Base-by-base conservation (phyloP, 345 rosid genomes). In the Lepidium didymum region DNA sequence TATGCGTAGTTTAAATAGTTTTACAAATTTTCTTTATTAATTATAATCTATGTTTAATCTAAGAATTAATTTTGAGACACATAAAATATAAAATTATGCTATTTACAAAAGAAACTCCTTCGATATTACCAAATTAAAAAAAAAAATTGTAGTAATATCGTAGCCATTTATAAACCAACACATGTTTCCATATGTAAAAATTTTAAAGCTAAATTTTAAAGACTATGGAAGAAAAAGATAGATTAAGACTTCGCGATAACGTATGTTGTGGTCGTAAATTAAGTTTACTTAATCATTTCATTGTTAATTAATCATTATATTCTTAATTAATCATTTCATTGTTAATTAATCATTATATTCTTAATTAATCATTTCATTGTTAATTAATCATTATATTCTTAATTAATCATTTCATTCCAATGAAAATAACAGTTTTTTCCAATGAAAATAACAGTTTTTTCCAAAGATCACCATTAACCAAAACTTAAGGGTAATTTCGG, bases 221-320 rank as follows among this genome's bases (percentile, higher is more conserved):
- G 67, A 46, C 19, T 11, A 44, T 8, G 33, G 42, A 8, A 35
- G 5, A 47, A 19, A 46, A 18, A 61, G 42, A 21, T 45, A 45
- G 55, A 34, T 19, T 18, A 46, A 18, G 67, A 45, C 43, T 11
- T 18, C n/a, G 47, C 56, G 38, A 31, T n/a, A 43, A 6, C 11
- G 6, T 31, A 18, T 62, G 44, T 34, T 31, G 66, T 62, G 66
- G 45, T 21, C 38, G 47, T 50, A 64, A 64, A 64, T 35, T n/a
- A 63, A 49, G 57, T n/a, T 63, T 49, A 23, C 35, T 25, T 49
- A 63, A 64, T 49, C 57, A 64, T 38, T 50, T 37, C 58, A 64
- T 41, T 37, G 12, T 10, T 10, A 37, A 15, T 6, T 64, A 51
- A n/a, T n/a, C n/a, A n/a, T n/a, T n/a, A n/a, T n/a, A n/a, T n/a